These are phyloP conservation scores for Gentiana straminea DNA, from an alignment of 257 asterid genomes.

Conservation along the genomic window DNA sequence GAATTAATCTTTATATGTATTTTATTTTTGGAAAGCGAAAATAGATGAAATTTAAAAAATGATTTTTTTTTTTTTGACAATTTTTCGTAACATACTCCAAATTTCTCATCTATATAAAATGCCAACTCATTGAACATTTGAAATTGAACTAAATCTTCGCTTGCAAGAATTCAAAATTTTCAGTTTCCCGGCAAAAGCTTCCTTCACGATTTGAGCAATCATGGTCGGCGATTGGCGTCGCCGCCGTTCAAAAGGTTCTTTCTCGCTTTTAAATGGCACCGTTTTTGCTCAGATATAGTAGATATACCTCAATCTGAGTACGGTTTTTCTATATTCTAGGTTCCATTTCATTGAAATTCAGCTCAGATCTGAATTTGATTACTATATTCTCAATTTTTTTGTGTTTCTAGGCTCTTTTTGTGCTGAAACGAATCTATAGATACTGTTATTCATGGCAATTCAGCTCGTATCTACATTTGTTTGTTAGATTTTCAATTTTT, in stretches of 20 bases:
- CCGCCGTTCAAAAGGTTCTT: constrained; percentile 24
- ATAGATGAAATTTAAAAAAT: too few relatives aligned
- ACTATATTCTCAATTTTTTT: constrained; percentile 6
- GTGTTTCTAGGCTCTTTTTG: neutral
- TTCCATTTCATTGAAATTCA: neutral
- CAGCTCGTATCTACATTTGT: neutral
- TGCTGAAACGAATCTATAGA: neutral
- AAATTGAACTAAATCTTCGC: neutral
- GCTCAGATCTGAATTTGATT: neutral
- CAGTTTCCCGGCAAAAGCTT: constrained; percentile 36
- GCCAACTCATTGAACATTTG: too few relatives aligned
- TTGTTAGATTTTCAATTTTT: neutral
- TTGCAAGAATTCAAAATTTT: constrained; percentile 27
- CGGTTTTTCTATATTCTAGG: too few relatives aligned
- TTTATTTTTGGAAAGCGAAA: too few relatives aligned
- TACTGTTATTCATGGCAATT: too few relatives aligned
- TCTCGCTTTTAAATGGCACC: neutral
- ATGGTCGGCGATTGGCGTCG: constrained; percentile 27
- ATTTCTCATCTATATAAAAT: too few relatives aligned
- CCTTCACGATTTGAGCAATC: constrained; percentile 4
- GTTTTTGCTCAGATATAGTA: neutral
- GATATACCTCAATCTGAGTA: neutral
- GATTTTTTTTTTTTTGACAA: too few relatives aligned
- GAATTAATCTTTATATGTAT: too few relatives aligned
- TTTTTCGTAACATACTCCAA: too few relatives aligned